These are phyloP conservation scores for Phytophthora ramorum DNA, from an alignment of 352 stramenopile genomes.

Conservation along the genomic window DNA sequence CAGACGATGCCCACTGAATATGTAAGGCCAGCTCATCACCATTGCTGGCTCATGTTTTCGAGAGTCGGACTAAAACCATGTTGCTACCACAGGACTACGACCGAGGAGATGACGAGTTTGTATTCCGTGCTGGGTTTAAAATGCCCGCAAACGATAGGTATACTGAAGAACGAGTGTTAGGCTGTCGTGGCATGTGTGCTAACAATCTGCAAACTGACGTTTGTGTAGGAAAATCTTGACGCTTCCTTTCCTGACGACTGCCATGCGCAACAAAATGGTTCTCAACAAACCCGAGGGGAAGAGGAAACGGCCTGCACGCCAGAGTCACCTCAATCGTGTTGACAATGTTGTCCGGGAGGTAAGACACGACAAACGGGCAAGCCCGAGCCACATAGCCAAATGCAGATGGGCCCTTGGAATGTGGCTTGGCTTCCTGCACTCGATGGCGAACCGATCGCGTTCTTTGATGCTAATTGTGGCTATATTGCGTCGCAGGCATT, in stretches of 20 bases:
- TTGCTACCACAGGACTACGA: conserved; percentile 59
- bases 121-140: conserved; percentile 84
- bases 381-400: conserved; percentile 16
- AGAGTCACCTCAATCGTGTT: conserved; percentile 53
- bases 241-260: conserved; percentile 72
- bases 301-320: conserved; percentile 55
- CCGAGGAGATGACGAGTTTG: conserved; percentile 75
- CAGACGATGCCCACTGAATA: conserved; percentile 26
- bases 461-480: conserved; percentile 22
- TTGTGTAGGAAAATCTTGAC: conserved; percentile 69
- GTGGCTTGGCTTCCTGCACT: background rate
- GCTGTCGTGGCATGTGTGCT: conserved; percentile 10
- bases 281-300: conserved; percentile 78
- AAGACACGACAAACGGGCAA: conserved; percentile 7
- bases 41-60: background rate
- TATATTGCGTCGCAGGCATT: conserved; percentile 46
- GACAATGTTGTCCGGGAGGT: conserved; percentile 79
- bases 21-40: conserved; percentile 15
- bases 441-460: background rate
- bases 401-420: conserved; percentile 19
- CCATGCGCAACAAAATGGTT: conserved; percentile 69
- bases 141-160: conserved; percentile 84
- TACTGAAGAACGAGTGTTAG: background rate
- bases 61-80: conserved; percentile 9
- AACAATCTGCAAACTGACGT: conserved; percentile 6